Evolutionary conservation across 192 early-diverging fungal species (phyloP).

Genomic region (Phycomyces nitens): DNA sequence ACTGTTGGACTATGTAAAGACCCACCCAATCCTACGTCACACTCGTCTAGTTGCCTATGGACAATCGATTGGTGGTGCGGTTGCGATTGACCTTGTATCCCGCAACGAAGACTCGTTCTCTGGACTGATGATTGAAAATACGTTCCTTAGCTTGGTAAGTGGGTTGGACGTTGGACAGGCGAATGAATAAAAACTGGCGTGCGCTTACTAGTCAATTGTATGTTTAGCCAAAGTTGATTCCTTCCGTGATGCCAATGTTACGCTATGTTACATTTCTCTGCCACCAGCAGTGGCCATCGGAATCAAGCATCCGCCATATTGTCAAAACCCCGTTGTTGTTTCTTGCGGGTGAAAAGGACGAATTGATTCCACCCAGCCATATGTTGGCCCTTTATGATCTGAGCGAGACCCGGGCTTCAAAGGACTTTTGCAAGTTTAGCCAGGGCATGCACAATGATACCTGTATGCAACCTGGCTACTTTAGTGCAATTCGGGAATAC

Average conservation of each 20-base stretch:
- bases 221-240: constrained; percentile 78
- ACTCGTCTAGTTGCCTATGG: constrained; percentile 88
- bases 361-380: constrained; percentile 83
- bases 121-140: constrained; percentile 91
- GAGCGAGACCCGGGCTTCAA: constrained; percentile 41
- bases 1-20: constrained; percentile 77
- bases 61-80: constrained; percentile 96
- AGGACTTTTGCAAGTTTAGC: constrained; percentile 61
- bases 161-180: too few relatives aligned
- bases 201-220: background rate
- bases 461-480: constrained; percentile 44
- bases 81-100: constrained; percentile 83
- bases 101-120: constrained; percentile 71
- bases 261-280: constrained; percentile 71
- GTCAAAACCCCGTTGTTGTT: constrained; percentile 72
- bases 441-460: constrained; percentile 94
- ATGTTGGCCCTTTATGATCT: constrained; percentile 76
- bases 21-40: constrained; percentile 67
- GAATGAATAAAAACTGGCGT: background rate
- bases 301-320: constrained; percentile 64
- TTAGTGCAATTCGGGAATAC: constrained; percentile 14
- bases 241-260: constrained; percentile 77
- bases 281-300: constrained; percentile 89
- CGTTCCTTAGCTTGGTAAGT: constrained; percentile 80
- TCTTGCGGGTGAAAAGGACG: constrained; percentile 77